Base-by-base conservation (phyloP, 192 early-diverging fungal species). In the Coemansia sp. region DNA sequence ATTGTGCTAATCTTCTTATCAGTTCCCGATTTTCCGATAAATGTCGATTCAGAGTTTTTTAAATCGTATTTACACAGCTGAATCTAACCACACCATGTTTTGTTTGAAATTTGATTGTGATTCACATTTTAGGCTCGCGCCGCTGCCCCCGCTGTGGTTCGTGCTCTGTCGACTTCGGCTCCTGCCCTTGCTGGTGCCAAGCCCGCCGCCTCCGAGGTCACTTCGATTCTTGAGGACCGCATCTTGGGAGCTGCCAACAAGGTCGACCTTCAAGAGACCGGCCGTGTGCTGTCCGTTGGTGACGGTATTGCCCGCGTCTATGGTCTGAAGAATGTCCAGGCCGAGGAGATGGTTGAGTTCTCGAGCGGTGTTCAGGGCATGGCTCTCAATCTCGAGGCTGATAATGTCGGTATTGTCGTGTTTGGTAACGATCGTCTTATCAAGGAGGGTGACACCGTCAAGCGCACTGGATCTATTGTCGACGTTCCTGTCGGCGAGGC, bases 331-430 rank as follows among this genome's bases (percentile, higher is more conserved):
- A 99, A 98, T 84, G 86, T 88, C 67, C 94, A 99, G 87, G 93
- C 96, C 73, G 96, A 99, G 85, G 97, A 99, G 88, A 97, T 99
- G 95, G 97, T 99, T 83, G 97, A 99, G 76, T 99, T 99, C 89
- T 97, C 95, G 74, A 95, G 94, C 83, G 97, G 97, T 82, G 83
- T 99, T 63, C 83, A 97, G 95, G 97, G 97, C 79, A 96, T 96
- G 94, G 95, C 97, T 58, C 91, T 99, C 69, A 99, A 99, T 89
- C 91, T 99, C 88, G 97, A 99, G 84, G 86, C 95, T 38, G 97
- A 99, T 87, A 98, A 99, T 84, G 97, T 99, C 84, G 97, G 97
- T 98, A 92, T 99, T 87, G 97, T 99, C 86, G 94, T 99, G 35
- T 97, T 99, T 80, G 96, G 96, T 91, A 99, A 97, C 90, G 97